phyloP scores from a whole-genome alignment of 768 basidiomycete species.

The Leccinum boreale region DNA sequence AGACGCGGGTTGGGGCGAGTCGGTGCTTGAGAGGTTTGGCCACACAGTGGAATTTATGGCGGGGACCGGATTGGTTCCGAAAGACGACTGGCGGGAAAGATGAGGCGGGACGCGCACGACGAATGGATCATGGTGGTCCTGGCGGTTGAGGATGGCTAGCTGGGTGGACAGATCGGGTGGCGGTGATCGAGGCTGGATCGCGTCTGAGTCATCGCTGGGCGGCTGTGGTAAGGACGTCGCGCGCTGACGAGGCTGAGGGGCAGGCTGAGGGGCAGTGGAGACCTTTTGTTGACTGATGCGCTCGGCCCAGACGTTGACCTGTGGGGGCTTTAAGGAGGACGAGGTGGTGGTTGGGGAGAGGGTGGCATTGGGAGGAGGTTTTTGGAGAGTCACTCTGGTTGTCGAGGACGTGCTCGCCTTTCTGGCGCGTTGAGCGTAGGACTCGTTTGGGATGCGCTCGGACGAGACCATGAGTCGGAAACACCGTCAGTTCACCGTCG shows the following conservation, averaged over 20 bases:
- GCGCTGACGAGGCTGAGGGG: constrained; percentile 15
- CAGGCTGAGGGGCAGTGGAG: constrained; percentile 17
- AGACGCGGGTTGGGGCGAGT: constrained; percentile 32
- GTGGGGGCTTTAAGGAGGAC: constrained; percentile 18
- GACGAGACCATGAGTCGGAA: constrained; percentile 30
- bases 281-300: constrained; percentile 41
- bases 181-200: constrained; percentile 20
- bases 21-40: constrained; percentile 20
- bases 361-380: not conserved
- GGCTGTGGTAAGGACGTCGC: constrained; percentile 9
- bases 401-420: constrained; percentile 32
- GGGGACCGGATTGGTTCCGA: constrained; percentile 20
- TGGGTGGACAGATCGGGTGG: constrained; percentile 12
- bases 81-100: constrained; percentile 30
- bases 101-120: constrained; percentile 39
- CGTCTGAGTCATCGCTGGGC: constrained; percentile 8
- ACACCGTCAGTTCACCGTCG: constrained; percentile 22
- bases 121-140: constrained; percentile 41
- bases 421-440: constrained; percentile 56
- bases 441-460: constrained; percentile 41
- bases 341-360: not conserved
- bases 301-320: constrained; percentile 41
- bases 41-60: constrained; percentile 15
- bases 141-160: constrained; percentile 24
- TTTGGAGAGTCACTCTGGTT: not conserved